phyloP scores from a whole-genome alignment of 371 early-diverging fungal species.

The Massospora cicadina region DNA sequence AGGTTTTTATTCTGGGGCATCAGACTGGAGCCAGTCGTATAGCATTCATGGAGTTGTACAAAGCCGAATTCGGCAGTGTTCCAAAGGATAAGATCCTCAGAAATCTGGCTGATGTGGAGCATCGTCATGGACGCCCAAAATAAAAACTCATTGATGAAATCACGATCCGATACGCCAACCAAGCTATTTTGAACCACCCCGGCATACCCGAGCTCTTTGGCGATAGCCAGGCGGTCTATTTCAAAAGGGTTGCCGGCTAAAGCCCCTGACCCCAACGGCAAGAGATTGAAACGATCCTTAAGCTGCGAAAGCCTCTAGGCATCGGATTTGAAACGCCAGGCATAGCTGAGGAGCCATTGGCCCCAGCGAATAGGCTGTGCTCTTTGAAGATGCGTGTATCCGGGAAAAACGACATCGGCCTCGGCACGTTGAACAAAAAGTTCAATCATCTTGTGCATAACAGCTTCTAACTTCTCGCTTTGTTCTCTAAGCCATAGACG shows the following conservation, averaged over 20 bases:
- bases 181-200: constrained; percentile 72
- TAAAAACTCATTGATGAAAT: constrained; percentile 90
- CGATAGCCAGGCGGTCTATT: constrained; percentile 76
- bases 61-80: constrained; percentile 83
- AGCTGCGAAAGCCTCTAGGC: constrained; percentile 65
- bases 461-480: constrained; percentile 30
- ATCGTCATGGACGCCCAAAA: constrained; percentile 76
- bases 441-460: constrained; percentile 54
- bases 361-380: constrained; percentile 96
- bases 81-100: constrained; percentile 92
- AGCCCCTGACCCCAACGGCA: constrained; percentile 88
- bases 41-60: constrained; percentile 81
- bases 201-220: constrained; percentile 69
- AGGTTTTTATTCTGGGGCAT: constrained; percentile 99
- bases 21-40: constrained; percentile 89
- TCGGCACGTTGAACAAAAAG: constrained; percentile 60
- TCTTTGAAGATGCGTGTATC: constrained; percentile 95
- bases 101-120: constrained; percentile 77
- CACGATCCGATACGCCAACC: constrained; percentile 82
- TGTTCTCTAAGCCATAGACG: constrained; percentile 83
- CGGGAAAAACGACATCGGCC: constrained; percentile 85
- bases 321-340: constrained; percentile 78
- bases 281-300: constrained; percentile 53
- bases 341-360: constrained; percentile 73
- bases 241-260: constrained; percentile 94